These are phyloP conservation scores for Diaporthe batatas DNA, from an alignment of 2,329 filamentous ascomycete species.

Conservation along the genomic window DNA sequence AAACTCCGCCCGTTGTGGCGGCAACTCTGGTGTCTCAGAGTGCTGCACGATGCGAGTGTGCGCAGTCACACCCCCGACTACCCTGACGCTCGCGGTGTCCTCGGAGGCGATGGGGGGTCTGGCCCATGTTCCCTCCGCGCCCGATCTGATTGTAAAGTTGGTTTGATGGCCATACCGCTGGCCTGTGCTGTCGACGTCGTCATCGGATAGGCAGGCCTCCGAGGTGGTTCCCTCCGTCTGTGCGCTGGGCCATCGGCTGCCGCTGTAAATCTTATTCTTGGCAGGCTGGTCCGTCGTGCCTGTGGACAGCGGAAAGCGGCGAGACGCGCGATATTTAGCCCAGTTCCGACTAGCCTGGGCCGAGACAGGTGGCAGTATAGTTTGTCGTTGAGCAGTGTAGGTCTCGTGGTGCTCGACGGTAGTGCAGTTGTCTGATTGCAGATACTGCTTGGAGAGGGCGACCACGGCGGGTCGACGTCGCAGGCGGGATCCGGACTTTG, in stretches of 20 bases:
- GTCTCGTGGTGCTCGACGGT: not conserved
- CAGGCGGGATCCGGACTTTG: not conserved
- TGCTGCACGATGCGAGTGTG: not conserved
- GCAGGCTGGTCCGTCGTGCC: not conserved
- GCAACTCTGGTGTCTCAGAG: not conserved
- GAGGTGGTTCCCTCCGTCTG: not conserved
- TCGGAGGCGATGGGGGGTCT: not conserved
- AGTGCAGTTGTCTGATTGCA: conserved; percentile 7
- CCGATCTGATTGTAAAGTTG: no score
- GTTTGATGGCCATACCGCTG: not conserved
- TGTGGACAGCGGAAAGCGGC: not conserved
- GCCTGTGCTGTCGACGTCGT: not conserved
- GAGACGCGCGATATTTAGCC: not conserved
- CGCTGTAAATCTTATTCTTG: not conserved
- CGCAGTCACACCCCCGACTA: not conserved
- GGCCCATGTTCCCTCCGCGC: not conserved
- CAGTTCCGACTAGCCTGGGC: not conserved
- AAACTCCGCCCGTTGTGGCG: conserved; percentile 8
- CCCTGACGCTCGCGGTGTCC: not conserved
- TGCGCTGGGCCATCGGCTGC: not conserved
- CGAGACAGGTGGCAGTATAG: not conserved
- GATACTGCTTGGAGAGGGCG: not conserved
- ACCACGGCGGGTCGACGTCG: not conserved
- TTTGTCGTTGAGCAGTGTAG: not conserved
- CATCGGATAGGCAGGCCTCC: not conserved